Conservation (phyloP, 192 early-diverging fungal species). For the Chytriomyces confervae region DNA sequence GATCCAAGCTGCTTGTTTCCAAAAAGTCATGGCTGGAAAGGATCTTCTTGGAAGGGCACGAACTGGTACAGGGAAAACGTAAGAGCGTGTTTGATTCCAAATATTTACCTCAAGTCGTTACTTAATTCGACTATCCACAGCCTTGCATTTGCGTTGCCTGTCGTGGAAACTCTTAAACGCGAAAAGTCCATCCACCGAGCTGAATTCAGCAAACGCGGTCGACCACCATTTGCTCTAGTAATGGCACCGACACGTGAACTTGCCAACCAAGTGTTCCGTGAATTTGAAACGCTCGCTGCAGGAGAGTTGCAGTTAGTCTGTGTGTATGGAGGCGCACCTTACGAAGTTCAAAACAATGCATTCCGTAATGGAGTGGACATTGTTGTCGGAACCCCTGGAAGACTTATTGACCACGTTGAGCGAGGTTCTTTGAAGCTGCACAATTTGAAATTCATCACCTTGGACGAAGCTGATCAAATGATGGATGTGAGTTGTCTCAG, state of each 20-base stretch:
- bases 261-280: slow-evolving; percentile 61
- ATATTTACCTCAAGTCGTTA: too few relatives aligned
- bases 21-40: slow-evolving; percentile 73
- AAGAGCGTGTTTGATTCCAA: too few relatives aligned
- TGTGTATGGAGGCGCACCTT: slow-evolving; percentile 90
- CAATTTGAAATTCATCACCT: slow-evolving; percentile 55
- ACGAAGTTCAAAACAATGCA: slow-evolving; percentile 62
- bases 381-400: slow-evolving; percentile 95
- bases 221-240: slow-evolving; percentile 71
- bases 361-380: slow-evolving; percentile 74
- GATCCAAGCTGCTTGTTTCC: slow-evolving; percentile 89
- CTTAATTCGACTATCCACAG: slow-evolving; percentile 42
- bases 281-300: slow-evolving; percentile 65
- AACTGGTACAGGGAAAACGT: slow-evolving; percentile 74
- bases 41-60: slow-evolving; percentile 69
- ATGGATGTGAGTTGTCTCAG: slow-evolving; percentile 43
- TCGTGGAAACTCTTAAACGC: slow-evolving; percentile 65
- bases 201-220: slow-evolving; percentile 38
- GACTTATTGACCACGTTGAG: slow-evolving; percentile 83
- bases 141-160: slow-evolving; percentile 80
- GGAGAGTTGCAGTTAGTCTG: slow-evolving; percentile 65
- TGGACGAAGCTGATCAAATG: slow-evolving; percentile 88
- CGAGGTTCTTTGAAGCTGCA: slow-evolving; percentile 76
- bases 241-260: slow-evolving; percentile 89
- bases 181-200: slow-evolving; percentile 37